phyloP scores from a whole-genome alignment of 768 basidiomycete genomes.

The Mycena olivaceomarginata region DNA sequence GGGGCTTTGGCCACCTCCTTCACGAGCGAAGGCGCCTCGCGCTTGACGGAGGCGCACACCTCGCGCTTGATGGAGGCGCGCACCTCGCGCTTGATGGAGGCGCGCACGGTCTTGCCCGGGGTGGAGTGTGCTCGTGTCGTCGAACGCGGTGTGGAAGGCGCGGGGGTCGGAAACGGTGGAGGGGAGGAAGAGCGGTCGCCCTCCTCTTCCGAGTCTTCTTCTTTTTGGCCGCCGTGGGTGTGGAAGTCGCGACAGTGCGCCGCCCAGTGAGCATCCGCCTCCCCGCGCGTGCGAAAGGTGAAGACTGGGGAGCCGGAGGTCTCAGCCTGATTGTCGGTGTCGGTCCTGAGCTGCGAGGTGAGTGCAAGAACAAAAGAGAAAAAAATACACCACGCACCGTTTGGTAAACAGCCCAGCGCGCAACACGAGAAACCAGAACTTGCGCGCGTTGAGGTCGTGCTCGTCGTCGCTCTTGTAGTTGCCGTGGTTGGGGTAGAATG shows the following conservation, averaged over 20 bases:
- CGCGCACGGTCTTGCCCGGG: background rate
- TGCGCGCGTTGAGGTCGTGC: background rate
- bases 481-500: background rate
- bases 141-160: too few relatives aligned
- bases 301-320: background rate
- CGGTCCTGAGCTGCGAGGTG: background rate
- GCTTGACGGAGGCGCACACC: background rate
- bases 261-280: background rate
- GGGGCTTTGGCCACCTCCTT: background rate
- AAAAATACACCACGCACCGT: background rate
- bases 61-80: too few relatives aligned
- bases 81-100: background rate
- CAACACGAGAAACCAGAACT: background rate
- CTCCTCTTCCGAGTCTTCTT: background rate
- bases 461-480: background rate
- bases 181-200: background rate
- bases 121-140: background rate
- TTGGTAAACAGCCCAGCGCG: background rate
- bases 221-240: background rate
- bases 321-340: background rate
- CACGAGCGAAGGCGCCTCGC: background rate
- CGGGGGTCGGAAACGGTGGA: background rate
- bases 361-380: background rate
- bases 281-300: background rate
- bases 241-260: background rate